These are phyloP conservation scores for Uronychia setigera DNA, from an alignment of 73 alveolate species.

Conservation along the genomic window DNA sequence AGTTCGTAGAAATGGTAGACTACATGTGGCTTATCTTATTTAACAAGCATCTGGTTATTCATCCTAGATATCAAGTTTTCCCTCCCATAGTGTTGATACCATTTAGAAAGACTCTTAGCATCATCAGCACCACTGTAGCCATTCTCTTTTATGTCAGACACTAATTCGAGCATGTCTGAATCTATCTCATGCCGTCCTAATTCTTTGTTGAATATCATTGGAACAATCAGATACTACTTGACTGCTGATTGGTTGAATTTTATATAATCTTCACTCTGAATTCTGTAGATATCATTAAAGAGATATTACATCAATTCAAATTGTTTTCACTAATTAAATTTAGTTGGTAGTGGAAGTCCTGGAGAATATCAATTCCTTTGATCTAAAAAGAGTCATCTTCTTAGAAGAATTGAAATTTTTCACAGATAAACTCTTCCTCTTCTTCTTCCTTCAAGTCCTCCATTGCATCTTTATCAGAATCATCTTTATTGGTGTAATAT, in stretches of 20 bases:
- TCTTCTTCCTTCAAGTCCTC: neutral
- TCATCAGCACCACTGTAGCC: neutral
- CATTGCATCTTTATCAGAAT: neutral
- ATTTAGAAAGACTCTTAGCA: neutral
- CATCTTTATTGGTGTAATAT: neutral
- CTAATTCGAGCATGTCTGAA: neutral
- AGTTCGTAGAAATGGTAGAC: conserved; percentile 26
- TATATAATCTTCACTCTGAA: neutral
- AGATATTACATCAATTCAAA: too few relatives aligned
- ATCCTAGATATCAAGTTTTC: neutral
- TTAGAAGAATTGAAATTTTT: neutral
- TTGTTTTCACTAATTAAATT: too few relatives aligned
- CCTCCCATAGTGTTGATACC: neutral
- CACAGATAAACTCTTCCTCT: neutral
- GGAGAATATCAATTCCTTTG: neutral
- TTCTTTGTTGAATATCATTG: neutral
- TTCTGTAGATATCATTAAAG: neutral
- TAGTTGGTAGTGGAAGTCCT: neutral
- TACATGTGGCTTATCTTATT: conserved; percentile 34
- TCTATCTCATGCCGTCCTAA: neutral
- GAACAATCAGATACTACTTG: neutral
- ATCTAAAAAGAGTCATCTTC: neutral
- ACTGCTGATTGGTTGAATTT: neutral
- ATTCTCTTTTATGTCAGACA: neutral
- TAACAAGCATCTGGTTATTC: conserved; percentile 26